A percentile compares a stretch with the other conserved stretches of the same genome.
Conservation (phyloP, 805 yeast species). For the Candida piceae region DNA sequence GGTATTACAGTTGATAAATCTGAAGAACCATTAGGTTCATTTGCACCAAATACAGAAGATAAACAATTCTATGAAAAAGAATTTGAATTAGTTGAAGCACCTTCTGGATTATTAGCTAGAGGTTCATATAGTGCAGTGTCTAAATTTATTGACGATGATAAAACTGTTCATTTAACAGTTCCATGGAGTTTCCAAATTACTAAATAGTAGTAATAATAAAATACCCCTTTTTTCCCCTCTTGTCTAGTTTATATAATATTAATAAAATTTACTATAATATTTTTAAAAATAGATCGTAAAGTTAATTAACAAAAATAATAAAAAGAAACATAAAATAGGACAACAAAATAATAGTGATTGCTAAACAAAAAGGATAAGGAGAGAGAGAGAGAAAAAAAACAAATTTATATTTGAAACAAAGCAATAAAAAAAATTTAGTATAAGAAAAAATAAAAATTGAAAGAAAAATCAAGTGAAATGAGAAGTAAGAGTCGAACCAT, state of each 20-base stretch:
- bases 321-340: no score
- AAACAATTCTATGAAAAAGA: slow-evolving; percentile 71
- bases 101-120: slow-evolving; percentile 83
- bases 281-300: no score
- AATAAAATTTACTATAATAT: no score
- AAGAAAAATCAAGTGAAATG: no score
- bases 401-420: not conserved
- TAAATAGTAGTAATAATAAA: no score
- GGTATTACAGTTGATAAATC: slow-evolving; percentile 83
- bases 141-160: slow-evolving; percentile 84
- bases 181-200: slow-evolving; percentile 86
- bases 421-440: not conserved
- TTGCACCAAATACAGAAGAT: slow-evolving; percentile 79
- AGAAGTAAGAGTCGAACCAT: not conserved
- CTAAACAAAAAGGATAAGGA: not conserved
- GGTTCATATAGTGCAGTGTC: slow-evolving; percentile 79
- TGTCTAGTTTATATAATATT: no score
- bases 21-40: slow-evolving; percentile 87
- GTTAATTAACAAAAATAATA: not conserved
- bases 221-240: no score
- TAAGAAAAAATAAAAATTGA: no score
- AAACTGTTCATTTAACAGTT: slow-evolving; percentile 61
- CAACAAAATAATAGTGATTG: not conserved
- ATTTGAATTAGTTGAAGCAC: slow-evolving; percentile 82
- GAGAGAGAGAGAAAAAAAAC: not conserved